phyloP scores from a whole-genome alignment of 75 land plant genomes.

The Sequoiadendron giganteum region DNA sequence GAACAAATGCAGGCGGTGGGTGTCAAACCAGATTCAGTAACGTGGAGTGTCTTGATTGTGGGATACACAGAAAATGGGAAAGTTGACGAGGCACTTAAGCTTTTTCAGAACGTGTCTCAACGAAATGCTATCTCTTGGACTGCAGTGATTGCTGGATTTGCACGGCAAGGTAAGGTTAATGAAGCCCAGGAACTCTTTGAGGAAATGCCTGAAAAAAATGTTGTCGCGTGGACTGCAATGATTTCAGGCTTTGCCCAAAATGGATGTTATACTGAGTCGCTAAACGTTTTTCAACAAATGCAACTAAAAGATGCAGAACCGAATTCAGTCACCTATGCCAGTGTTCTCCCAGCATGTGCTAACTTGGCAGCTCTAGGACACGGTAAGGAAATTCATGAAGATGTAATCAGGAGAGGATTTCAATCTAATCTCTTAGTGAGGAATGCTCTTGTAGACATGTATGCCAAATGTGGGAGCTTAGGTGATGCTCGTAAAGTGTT shows the following conservation, averaged over 20 bases:
- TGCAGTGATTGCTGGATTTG: slow-evolving; percentile 24
- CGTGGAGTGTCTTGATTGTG: slow-evolving; percentile 17
- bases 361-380: slow-evolving; percentile 20
- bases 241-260: slow-evolving; percentile 44
- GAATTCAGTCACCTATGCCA: slow-evolving; percentile 16
- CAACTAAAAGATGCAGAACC: slow-evolving; percentile 14
- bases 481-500: slow-evolving; percentile 19
- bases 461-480: slow-evolving; percentile 38
- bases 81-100: slow-evolving; percentile 20
- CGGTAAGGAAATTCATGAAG: slow-evolving; percentile 28
- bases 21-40: not conserved
- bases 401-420: slow-evolving; percentile 17
- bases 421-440: slow-evolving; percentile 17
- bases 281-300: slow-evolving; percentile 24
- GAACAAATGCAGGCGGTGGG: slow-evolving; percentile 5
- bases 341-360: slow-evolving; percentile 31
- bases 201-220: slow-evolving; percentile 34
- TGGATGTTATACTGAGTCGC: slow-evolving; percentile 14
- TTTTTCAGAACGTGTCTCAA: slow-evolving; percentile 16
- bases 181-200: slow-evolving; percentile 33
- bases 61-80: slow-evolving; percentile 40
- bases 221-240: slow-evolving; percentile 45
- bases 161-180: slow-evolving; percentile 18
- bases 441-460: slow-evolving; percentile 37
- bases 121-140: slow-evolving; percentile 34